Conservation (phyloP, 306 rosid genomes). For the Cucumis cinereus region DNA sequence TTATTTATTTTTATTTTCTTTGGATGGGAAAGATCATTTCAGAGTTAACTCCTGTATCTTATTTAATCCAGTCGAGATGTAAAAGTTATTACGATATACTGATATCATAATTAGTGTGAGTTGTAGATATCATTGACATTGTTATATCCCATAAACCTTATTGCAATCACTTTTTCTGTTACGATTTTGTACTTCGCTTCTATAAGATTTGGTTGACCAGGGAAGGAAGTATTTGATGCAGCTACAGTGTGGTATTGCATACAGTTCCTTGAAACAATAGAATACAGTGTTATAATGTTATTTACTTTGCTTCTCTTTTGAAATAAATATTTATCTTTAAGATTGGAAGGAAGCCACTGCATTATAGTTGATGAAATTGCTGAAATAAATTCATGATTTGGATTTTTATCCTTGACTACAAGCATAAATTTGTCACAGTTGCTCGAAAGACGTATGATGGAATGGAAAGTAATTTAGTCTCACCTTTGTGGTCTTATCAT, state of each 20-base stretch:
- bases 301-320: not conserved
- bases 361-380: not conserved
- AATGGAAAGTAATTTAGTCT: not conserved
- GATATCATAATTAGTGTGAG: not conserved
- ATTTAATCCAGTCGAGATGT: not conserved
- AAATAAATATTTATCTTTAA: not conserved
- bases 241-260: not conserved
- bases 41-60: not conserved
- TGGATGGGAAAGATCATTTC: not conserved
- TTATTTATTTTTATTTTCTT: not conserved
- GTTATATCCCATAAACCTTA: not conserved
- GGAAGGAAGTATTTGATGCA: not conserved
- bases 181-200: not conserved
- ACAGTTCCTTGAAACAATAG: not conserved
- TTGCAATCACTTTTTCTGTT: not conserved
- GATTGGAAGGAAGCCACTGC: not conserved
- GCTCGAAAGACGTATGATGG: not conserved
- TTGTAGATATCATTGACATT: not conserved
- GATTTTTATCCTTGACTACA: not conserved
- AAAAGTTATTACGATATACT: not conserved
- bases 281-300: not conserved
- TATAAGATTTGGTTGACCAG: not conserved
- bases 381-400: not conserved
- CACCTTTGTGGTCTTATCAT: not conserved
- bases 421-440: not conserved